These are phyloP conservation scores for Eragrostis curvula DNA, from an alignment of 176 grass and related monocot genomes.

Conservation along the genomic window DNA sequence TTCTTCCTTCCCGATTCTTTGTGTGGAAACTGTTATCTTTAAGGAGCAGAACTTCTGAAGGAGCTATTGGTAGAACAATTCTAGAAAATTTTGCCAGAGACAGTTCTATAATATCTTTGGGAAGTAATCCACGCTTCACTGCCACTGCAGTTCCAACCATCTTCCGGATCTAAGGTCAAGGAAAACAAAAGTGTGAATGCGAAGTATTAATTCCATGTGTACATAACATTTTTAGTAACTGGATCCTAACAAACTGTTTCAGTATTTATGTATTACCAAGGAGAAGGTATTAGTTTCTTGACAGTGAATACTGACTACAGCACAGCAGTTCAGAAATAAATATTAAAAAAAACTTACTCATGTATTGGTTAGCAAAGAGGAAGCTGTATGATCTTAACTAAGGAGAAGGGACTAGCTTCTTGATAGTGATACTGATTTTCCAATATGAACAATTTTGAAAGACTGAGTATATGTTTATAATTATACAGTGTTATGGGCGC, in stretches of 20 bases:
- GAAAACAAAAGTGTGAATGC: constrained; percentile 14
- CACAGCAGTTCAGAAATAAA: constrained; percentile 2
- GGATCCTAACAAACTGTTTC: neutral
- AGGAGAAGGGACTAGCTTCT: constrained; percentile 5
- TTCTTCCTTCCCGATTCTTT: constrained; percentile 55
- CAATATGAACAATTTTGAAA: neutral
- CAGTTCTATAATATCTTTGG: constrained; percentile 73
- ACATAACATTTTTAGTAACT: constrained; percentile 25
- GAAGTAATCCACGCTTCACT: constrained; percentile 80
- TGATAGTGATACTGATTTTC: neutral
- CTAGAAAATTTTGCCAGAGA: constrained; percentile 91
- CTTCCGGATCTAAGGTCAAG: constrained; percentile 75
- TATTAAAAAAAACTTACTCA: neutral
- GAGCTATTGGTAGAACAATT: constrained; percentile 85
- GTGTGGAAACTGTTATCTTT: constrained; percentile 59
- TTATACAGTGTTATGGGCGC: too few relatives aligned
- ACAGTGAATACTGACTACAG: neutral
- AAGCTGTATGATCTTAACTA: neutral
- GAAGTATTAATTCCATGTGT: neutral
- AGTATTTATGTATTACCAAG: neutral
- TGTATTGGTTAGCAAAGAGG: constrained; percentile 9
- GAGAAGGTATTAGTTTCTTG: constrained; percentile 9
- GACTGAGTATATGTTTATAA: neutral
- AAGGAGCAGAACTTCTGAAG: constrained; percentile 87
- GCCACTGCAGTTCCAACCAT: constrained; percentile 92